These are phyloP conservation scores for Dendrothele bispora DNA, from an alignment of 768 basidiomycete species.

Conservation along the genomic window DNA sequence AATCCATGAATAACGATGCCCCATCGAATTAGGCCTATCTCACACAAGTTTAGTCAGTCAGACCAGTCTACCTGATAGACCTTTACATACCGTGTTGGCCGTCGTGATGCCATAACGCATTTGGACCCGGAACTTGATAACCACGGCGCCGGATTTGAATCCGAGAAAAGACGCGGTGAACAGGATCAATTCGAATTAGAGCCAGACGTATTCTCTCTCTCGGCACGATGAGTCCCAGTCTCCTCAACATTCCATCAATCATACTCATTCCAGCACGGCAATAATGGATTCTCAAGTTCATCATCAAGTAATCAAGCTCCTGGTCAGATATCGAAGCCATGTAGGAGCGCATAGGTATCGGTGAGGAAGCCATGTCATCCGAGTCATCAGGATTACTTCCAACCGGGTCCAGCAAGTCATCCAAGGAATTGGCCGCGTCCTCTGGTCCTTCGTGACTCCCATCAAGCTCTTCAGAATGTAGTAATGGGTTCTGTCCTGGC, in stretches of 20 bases:
- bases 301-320: constrained; percentile 12
- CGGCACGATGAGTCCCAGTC: constrained; percentile 12
- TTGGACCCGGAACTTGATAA: constrained; percentile 12
- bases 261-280: constrained; percentile 10
- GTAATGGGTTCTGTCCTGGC: background rate
- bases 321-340: constrained; percentile 6
- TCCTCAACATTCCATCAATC: constrained; percentile 13
- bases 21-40: constrained; percentile 35
- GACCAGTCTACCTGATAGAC: no score
- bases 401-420: background rate
- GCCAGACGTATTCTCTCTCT: constrained; percentile 9
- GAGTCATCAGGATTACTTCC: background rate
- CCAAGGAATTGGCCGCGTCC: background rate
- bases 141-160: constrained; percentile 5
- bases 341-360: constrained; percentile 3
- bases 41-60: no score
- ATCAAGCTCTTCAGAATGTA: background rate
- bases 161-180: constrained; percentile 12
- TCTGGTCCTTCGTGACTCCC: background rate
- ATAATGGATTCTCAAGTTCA: constrained; percentile 9
- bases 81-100: constrained; percentile 16
- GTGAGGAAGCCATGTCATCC: background rate
- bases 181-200: constrained; percentile 12
- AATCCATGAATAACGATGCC: constrained; percentile 39
- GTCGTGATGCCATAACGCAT: constrained; percentile 15